Percentiles rank a stretch among this genome's conserved stretches.
These are phyloP conservation scores for Acidiella bohemica DNA, from an alignment of 495 filamentous ascomycete genomes.

Conservation along the genomic window DNA sequence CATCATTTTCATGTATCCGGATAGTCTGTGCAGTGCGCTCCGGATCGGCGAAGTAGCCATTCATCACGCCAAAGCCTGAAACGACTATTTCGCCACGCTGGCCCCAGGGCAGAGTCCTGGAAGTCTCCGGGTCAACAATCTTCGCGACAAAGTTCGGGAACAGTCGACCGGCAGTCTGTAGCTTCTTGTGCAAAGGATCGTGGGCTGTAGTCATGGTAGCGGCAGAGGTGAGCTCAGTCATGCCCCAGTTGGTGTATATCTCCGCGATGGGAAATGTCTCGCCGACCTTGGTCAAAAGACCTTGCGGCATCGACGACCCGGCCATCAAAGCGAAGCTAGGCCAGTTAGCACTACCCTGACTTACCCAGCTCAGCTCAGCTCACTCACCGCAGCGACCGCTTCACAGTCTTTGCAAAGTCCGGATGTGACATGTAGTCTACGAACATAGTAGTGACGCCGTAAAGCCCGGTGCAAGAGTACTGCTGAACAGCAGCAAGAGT, in stretches of 20 bases:
- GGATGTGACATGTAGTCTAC: constrained; percentile 32
- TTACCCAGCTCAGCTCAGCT: background rate
- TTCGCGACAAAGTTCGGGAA: background rate
- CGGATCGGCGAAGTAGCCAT: background rate
- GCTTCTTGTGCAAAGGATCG: background rate
- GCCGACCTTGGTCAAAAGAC: too few relatives aligned
- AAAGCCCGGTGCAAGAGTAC: constrained; percentile 64
- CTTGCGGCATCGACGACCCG: too few relatives aligned
- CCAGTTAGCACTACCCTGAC: too few relatives aligned
- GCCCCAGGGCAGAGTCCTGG: background rate
- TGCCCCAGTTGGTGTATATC: too few relatives aligned
- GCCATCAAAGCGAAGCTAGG: too few relatives aligned
- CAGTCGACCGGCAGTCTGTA: background rate
- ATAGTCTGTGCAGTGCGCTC: background rate
- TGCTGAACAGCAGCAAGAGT: constrained; percentile 59
- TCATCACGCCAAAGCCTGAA: constrained; percentile 1
- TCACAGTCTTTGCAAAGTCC: background rate
- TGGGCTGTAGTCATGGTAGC: too few relatives aligned
- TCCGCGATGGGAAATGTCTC: too few relatives aligned
- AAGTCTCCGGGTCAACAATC: background rate
- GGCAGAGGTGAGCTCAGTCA: too few relatives aligned
- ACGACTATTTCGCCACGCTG: background rate
- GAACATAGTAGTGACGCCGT: constrained; percentile 96
- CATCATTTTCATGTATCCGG: background rate
- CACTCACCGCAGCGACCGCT: too few relatives aligned